phyloP scores from a whole-genome alignment of 306 rosid genomes.

The Quercus berberidifolia region DNA sequence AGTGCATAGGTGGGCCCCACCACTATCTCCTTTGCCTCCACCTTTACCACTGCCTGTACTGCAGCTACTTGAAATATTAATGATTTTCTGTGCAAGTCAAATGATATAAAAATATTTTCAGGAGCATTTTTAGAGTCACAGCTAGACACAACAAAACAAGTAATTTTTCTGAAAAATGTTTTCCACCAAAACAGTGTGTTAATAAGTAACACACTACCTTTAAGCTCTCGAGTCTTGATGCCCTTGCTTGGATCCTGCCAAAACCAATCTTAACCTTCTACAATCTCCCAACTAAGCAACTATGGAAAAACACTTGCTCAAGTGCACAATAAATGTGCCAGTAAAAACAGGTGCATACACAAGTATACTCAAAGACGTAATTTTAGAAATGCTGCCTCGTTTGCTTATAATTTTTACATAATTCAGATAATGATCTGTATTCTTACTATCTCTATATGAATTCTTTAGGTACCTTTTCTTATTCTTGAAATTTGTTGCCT shows the following conservation, averaged over 20 bases:
- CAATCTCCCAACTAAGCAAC: background rate
- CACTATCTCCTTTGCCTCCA: too few species aligned
- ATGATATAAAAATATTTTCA: too few species aligned
- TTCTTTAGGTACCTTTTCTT: conserved; percentile 80
- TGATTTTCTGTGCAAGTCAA: too few species aligned
- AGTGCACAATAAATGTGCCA: background rate
- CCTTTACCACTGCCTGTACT: too few species aligned
- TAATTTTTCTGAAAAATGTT: too few species aligned
- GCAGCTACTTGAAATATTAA: too few species aligned
- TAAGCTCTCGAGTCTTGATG: background rate
- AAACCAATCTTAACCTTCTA: background rate
- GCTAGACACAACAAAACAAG: too few species aligned
- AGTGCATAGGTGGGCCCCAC: too few species aligned
- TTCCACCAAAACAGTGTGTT: background rate
- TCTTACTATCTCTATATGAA: background rate
- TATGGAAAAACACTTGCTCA: background rate
- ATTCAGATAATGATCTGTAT: background rate
- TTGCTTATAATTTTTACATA: background rate
- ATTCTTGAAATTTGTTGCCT: conserved; percentile 91
- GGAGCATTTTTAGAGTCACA: too few species aligned
- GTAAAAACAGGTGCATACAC: background rate
- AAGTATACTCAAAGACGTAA: background rate
- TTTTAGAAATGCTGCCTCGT: background rate
- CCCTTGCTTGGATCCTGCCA: background rate
- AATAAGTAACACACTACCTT: background rate